Conservation (phyloP, 768 basidiomycete genomes). For the Cyclocybe aegerita region DNA sequence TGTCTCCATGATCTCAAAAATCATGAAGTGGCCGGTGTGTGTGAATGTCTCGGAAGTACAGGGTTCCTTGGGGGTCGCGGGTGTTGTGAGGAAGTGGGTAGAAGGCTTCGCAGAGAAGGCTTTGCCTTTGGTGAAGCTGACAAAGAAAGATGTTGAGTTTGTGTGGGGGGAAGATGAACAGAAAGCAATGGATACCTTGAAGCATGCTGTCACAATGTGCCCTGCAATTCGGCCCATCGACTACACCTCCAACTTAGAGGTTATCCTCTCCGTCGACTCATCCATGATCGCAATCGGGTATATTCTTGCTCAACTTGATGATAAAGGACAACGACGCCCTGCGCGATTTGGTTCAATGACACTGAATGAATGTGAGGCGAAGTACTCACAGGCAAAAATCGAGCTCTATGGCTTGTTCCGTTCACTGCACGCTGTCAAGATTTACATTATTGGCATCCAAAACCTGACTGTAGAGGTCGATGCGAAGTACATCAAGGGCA, state of each 20-base stretch:
- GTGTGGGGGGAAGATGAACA: constrained; percentile 22
- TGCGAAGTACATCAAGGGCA: constrained; percentile 32
- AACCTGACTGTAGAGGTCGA: constrained; percentile 26
- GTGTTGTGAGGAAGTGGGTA: constrained; percentile 22
- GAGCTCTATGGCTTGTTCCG: constrained; percentile 31
- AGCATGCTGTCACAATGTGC: neutral
- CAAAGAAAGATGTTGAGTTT: constrained; percentile 22
- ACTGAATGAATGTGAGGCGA: constrained; percentile 10
- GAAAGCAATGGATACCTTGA: constrained; percentile 10
- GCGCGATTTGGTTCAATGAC: constrained; percentile 15
- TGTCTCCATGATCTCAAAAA: constrained; percentile 12
- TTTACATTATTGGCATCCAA: constrained; percentile 24
- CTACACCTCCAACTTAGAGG: constrained; percentile 8
- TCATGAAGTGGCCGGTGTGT: constrained; percentile 24
- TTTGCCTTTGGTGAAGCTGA: constrained; percentile 19
- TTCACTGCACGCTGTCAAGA: constrained; percentile 13
- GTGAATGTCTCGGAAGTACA: constrained; percentile 7
- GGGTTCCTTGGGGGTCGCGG: constrained; percentile 24
- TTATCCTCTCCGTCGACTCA: constrained; percentile 16
- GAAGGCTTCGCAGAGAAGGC: constrained; percentile 13
- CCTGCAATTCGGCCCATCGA: constrained; percentile 13
- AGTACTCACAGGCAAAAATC: constrained; percentile 30
- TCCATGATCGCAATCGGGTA: constrained; percentile 13
- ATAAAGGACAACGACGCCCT: constrained; percentile 6
- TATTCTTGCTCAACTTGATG: constrained; percentile 12